Evolutionary conservation across 1,284 basidiomycete genomes (phyloP).

Genomic region (Butyriboletus regius): DNA sequence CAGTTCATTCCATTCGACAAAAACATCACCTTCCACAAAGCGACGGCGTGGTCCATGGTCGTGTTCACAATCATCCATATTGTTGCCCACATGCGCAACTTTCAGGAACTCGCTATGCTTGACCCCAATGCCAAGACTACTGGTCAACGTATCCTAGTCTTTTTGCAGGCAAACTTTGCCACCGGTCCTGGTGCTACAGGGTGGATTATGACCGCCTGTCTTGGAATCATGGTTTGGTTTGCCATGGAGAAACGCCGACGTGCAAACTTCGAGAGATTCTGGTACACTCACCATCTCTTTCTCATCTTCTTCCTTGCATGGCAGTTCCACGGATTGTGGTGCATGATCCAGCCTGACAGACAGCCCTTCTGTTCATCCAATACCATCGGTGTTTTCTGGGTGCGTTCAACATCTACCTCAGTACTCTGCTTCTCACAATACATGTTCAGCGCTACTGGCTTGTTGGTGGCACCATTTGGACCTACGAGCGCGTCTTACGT

Average conservation of each 20-base stretch:
- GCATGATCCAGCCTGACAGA: conserved; percentile 85
- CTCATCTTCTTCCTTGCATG: conserved; percentile 82
- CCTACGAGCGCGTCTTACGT: conserved; percentile 76
- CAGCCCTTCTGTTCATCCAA: conserved; percentile 77
- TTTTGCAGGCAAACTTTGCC: conserved; percentile 69
- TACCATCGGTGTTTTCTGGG: conserved; percentile 88
- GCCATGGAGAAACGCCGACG: conserved; percentile 71
- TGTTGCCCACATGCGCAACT: conserved; percentile 74
- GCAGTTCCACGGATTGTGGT: conserved; percentile 92
- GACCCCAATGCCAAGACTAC: conserved; percentile 48
- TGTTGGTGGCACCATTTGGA: conserved; percentile 77
- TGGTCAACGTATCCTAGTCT: conserved; percentile 54
- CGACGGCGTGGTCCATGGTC: conserved; percentile 80
- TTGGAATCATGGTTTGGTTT: conserved; percentile 74
- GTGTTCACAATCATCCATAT: conserved; percentile 67
- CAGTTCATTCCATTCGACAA: conserved; percentile 83
- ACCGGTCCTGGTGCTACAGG: conserved; percentile 87
- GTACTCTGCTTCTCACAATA: conserved; percentile 1
- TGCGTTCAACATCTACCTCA: conserved; percentile 33
- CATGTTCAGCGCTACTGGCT: conserved; percentile 75
- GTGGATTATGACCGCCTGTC: conserved; percentile 76
- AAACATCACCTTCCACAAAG: conserved; percentile 82
- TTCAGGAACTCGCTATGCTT: conserved; percentile 57
- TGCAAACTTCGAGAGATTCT: conserved; percentile 75
- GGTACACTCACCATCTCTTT: conserved; percentile 85